Conservation (phyloP, 1,284 basidiomycete species). For the Mycena citricolor region DNA sequence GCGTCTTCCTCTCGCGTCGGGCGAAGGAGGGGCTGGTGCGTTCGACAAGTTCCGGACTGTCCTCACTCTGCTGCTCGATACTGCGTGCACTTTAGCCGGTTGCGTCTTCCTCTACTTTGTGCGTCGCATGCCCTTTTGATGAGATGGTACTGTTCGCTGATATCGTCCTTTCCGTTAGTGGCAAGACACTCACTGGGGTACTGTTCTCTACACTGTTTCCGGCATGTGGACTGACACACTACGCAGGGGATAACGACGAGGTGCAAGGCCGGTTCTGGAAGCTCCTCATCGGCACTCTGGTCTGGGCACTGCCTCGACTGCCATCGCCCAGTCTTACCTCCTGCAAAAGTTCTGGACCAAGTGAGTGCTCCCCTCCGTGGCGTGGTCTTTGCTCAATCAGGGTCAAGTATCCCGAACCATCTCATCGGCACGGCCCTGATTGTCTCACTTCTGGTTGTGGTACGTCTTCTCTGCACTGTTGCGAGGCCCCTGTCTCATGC, state of each 20-base stretch:
- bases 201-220: background rate
- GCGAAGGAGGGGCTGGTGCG: background rate
- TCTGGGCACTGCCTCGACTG: constrained; percentile 2
- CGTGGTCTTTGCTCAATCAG: background rate
- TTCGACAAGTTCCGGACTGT: constrained; percentile 6
- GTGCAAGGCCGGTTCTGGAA: constrained; percentile 9
- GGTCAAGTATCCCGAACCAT: constrained; percentile 14
- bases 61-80: constrained; percentile 13
- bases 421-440: constrained; percentile 17
- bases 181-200: constrained; percentile 18
- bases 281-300: constrained; percentile 9
- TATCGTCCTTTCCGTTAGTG: constrained; percentile 1
- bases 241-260: constrained; percentile 11
- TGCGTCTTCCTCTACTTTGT: constrained; percentile 17
- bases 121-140: background rate
- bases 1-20: background rate
- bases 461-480: background rate
- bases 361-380: background rate
- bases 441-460: constrained; percentile 12
- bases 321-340: constrained; percentile 8
- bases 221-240: background rate
- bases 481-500: background rate
- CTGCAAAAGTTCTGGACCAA: constrained; percentile 19
- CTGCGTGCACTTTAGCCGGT: constrained; percentile 1
- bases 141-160: background rate